These are phyloP conservation scores for Saussurea involucrata DNA, from an alignment of 129 eudicot genomes.

Conservation along the genomic window DNA sequence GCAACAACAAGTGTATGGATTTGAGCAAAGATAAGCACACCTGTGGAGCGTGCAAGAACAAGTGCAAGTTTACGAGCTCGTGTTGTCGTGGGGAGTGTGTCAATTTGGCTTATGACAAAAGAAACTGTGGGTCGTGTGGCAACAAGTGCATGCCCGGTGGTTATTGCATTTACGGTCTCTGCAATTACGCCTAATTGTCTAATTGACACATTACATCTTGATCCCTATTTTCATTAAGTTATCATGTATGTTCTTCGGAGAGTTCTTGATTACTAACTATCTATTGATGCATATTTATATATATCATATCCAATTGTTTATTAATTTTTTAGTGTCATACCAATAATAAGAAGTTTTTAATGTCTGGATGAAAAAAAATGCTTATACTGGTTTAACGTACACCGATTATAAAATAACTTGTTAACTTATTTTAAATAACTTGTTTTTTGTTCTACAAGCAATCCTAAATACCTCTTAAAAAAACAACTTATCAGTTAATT, in stretches of 20 bases:
- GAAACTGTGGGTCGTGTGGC: background rate
- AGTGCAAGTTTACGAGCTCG: constrained; percentile 41
- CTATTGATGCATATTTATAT: no score
- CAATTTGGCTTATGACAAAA: constrained; percentile 10
- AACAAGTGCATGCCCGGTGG: constrained; percentile 1
- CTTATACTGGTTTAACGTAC: no score
- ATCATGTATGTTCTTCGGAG: background rate
- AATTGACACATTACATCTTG: background rate
- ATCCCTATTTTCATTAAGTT: background rate
- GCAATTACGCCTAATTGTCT: constrained; percentile 1
- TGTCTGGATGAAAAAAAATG: no score
- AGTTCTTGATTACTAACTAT: no score
- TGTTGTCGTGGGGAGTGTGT: constrained; percentile 70
- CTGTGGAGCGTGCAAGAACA: constrained; percentile 70
- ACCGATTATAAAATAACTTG: no score
- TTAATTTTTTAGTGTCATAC: no score
- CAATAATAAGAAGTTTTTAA: no score
- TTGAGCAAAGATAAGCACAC: constrained; percentile 26
- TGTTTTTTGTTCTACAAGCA: no score
- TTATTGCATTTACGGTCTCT: background rate
- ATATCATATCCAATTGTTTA: no score
- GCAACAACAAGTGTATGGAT: constrained; percentile 59
- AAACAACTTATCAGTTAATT: no score
- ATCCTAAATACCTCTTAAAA: no score
- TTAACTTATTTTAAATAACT: no score